Evolutionary conservation across 176 grass and related monocot species (phyloP), one percentile per base, ranked within the genome.

Genomic region (Echinochloa phyllopogon): DNA sequence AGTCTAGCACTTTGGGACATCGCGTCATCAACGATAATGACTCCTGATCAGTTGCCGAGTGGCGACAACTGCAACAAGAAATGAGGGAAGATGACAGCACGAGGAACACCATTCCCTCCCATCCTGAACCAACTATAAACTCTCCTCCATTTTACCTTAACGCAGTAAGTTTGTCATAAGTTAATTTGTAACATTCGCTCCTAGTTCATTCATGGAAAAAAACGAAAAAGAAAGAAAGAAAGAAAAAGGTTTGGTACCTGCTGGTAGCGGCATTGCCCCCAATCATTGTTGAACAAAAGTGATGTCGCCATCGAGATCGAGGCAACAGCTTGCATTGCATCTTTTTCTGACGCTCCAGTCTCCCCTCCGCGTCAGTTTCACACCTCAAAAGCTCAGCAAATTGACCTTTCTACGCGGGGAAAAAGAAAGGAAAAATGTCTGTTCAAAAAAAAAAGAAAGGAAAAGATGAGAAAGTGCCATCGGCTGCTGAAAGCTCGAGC

Each of bases 301-400:
- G 52, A 3, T 73, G 24, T 67, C 45, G 27, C 27, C 61, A 38
- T 65, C 72, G 29, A 16, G 37, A 66, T 66, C 73, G 4, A 21
- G 33, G 33, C 49, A 41, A 77, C 82, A 70, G 69, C 82, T 77
- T 74, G 76, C 69, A 16, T 41, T 29, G 15, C 29, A 41, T 23
- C 69, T 53, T 61, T 85, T 69, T 37, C 36, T 62, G 71, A 81
- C 74, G 78, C 4, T 6, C 33, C 27, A 7, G 61, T 80, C 78
- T 67, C 63, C 48, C 5, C 9, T 33, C 63, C 47, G 63, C 78
- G 63, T 81, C 78, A 69, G 63, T 67, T 69, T 85, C 82, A 85
- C 87, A 85, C 40, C 16, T 42, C 36, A 83, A 89, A 84, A 83
- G 27, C 12, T 21, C 8, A 29, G 24, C 13, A 67, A 9, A 33